Conservation (phyloP, 106 monocot genomes). For the Dendrobium huoshanense region DNA sequence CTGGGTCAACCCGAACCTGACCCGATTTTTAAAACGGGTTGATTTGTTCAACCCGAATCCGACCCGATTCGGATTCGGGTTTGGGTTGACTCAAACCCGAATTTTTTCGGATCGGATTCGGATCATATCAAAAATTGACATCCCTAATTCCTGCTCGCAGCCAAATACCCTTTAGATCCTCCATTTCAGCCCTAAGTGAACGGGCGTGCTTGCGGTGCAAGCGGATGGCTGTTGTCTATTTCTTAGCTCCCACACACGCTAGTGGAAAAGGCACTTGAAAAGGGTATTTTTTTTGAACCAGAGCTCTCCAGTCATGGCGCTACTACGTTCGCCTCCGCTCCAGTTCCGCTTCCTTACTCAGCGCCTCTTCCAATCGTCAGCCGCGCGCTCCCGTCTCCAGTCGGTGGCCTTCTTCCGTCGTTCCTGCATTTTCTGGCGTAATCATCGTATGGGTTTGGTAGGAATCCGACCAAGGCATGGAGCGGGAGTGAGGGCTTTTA, state of each 20-base stretch:
- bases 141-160: too few relatives aligned
- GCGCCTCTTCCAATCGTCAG: constrained; percentile 26
- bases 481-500: constrained; percentile 44
- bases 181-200: neutral
- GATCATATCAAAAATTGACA: too few relatives aligned
- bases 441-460: constrained; percentile 11
- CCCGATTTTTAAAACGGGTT: too few relatives aligned
- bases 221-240: neutral
- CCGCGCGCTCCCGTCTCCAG: constrained; percentile 6
- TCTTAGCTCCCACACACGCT: too few relatives aligned
- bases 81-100: too few relatives aligned
- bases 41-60: too few relatives aligned
- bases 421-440: constrained; percentile 13
- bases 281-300: constrained; percentile 4
- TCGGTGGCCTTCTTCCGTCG: constrained; percentile 1
- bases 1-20: too few relatives aligned
- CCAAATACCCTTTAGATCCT: too few relatives aligned
- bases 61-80: too few relatives aligned
- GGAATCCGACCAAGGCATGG: constrained; percentile 7
- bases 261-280: too few relatives aligned
- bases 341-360: constrained; percentile 25
- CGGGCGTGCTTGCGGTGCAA: neutral
- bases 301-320: constrained; percentile 29
- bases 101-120: too few relatives aligned
- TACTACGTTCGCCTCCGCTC: constrained; percentile 24